A percentile compares a stretch with the other conserved stretches of the same genome.
Conservation (phyloP, 192 early-diverging fungal genomes). For the Coemansia sp. region DNA sequence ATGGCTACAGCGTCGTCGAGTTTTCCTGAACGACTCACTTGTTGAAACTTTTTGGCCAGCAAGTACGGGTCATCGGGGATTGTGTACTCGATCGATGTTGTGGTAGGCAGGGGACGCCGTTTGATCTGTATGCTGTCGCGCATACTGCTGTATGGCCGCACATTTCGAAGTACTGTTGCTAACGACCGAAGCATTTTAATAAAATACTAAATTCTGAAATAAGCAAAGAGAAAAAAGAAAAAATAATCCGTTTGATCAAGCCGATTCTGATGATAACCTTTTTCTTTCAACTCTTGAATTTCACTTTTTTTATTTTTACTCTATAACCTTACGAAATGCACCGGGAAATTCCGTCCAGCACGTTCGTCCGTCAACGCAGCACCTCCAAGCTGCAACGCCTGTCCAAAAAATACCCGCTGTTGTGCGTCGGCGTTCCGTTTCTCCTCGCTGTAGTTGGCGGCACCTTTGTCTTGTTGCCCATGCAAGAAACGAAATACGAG, state of each 20-base stretch:
- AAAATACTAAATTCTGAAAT: background rate
- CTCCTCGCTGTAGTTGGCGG: conserved; percentile 67
- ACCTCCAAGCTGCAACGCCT: conserved; percentile 31
- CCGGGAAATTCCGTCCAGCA: conserved; percentile 7
- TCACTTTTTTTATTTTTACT: background rate
- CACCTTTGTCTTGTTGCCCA: conserved; percentile 67
- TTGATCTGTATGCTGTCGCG: conserved; percentile 26
- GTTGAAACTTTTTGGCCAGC: conserved; percentile 45
- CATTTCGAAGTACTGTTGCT: background rate
- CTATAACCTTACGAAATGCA: conserved; percentile 5
- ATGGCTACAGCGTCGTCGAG: conserved; percentile 52
- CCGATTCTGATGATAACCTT: background rate
- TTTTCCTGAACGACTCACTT: conserved; percentile 34
- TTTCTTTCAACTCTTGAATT: background rate
- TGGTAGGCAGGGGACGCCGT: conserved; percentile 42
- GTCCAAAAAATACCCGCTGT: conserved; percentile 57
- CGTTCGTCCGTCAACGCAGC: background rate
- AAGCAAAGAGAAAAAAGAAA: background rate
- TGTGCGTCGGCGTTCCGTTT: conserved; percentile 72
- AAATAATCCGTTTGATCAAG: background rate
- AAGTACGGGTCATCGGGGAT: conserved; percentile 47
- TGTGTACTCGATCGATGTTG: conserved; percentile 43
- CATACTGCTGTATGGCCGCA: background rate
- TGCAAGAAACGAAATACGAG: conserved; percentile 78
- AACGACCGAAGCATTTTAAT: background rate